Conservation (phyloP, 2,329 filamentous ascomycete species). For the Claviceps sp. region DNA sequence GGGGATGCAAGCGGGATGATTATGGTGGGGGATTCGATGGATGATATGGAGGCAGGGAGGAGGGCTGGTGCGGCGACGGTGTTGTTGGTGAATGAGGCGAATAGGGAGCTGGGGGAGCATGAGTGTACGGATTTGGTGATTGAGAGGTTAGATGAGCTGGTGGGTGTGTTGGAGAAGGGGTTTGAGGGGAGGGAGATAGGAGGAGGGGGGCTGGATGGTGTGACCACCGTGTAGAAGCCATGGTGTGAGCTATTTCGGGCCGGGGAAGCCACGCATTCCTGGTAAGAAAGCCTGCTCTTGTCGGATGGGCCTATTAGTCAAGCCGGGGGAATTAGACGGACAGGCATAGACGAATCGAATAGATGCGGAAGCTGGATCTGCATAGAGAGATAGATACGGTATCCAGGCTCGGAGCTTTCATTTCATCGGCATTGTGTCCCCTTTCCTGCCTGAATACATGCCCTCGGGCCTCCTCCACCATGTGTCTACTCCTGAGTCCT, state of each 20-base stretch:
- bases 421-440: neutral
- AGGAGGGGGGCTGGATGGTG: neutral
- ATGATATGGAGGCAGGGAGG: constrained; percentile 84
- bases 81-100: constrained; percentile 75
- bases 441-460: neutral
- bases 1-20: constrained; percentile 34
- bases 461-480: too few species aligned
- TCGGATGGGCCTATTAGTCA: neutral
- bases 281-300: neutral
- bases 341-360: too few species aligned
- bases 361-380: neutral
- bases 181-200: constrained; percentile 41
- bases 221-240: neutral
- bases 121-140: constrained; percentile 68
- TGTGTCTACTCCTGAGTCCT: neutral
- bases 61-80: constrained; percentile 80
- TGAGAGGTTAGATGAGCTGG: constrained; percentile 58
- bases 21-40: constrained; percentile 69
- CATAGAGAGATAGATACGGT: neutral
- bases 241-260: neutral
- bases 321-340: neutral
- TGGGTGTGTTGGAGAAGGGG: constrained; percentile 60
- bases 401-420: neutral
- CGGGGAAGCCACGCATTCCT: neutral
- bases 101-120: constrained; percentile 54